phyloP scores from a whole-genome alignment of 1,284 basidiomycete species.

The Amylostereum chailletii region DNA sequence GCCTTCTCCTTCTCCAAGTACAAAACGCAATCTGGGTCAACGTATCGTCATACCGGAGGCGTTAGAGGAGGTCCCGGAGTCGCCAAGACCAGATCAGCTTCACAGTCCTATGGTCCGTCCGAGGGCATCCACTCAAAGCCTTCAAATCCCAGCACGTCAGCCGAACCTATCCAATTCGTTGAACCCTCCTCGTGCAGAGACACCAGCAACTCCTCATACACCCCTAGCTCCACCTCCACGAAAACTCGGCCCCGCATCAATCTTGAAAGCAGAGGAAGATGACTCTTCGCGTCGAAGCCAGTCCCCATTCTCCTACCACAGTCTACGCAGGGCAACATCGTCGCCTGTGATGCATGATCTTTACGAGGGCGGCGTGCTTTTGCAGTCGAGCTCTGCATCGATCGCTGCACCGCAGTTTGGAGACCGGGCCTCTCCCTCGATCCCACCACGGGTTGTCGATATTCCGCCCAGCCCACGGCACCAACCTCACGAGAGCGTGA shows the following conservation, averaged over 20 bases:
- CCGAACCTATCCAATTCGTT: too few species aligned
- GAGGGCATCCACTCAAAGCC: not conserved
- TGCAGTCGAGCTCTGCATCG: conserved; percentile 2
- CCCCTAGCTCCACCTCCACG: not conserved
- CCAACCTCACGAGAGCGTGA: conserved; percentile 22
- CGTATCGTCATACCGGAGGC: conserved; percentile 16
- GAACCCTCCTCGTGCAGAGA: not conserved
- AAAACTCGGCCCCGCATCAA: not conserved
- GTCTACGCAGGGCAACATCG: not conserved
- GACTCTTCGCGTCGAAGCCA: not conserved
- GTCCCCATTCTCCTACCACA: not conserved
- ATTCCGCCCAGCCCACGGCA: conserved; percentile 16
- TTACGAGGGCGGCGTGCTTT: not conserved
- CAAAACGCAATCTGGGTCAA: conserved; percentile 16
- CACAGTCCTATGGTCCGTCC: not conserved
- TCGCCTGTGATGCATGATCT: not conserved
- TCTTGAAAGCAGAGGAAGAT: not conserved
- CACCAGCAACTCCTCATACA: not conserved
- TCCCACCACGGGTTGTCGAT: conserved; percentile 12
- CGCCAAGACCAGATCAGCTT: not conserved
- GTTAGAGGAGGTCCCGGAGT: conserved; percentile 9
- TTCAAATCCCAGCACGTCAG: too few species aligned
- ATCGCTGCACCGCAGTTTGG: conserved; percentile 3
- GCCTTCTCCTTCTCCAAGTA: conserved; percentile 9
- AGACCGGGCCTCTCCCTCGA: conserved; percentile 22